A percentile compares a stretch with the other conserved stretches of the same genome.
Conservation (phyloP, 2,329 filamentous ascomycete genomes). For the Phialophora chinensis region DNA sequence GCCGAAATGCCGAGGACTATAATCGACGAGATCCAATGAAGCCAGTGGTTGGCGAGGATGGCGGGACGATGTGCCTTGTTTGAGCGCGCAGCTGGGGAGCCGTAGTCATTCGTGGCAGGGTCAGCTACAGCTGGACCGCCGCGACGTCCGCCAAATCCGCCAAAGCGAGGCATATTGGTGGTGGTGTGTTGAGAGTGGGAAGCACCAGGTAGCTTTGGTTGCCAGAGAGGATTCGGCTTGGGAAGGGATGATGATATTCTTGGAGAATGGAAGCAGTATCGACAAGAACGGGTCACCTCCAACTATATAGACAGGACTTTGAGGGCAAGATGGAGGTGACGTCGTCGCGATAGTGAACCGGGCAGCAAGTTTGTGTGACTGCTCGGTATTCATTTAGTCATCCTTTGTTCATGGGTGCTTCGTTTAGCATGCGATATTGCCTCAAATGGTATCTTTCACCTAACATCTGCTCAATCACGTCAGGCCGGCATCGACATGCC, state of each 20-base stretch:
- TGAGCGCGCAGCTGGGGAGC: background rate
- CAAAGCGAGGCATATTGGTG: background rate
- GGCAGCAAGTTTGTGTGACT: background rate
- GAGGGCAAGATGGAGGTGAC: background rate
- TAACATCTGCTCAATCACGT: background rate
- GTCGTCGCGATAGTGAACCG: background rate
- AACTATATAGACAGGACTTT: background rate
- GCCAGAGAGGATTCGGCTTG: background rate
- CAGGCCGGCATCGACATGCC: background rate
- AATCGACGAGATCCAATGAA: constrained; percentile 19
- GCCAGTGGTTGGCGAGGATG: constrained; percentile 13
- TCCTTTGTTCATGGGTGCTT: background rate
- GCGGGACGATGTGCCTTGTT: constrained; percentile 2
- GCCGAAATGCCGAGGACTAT: constrained; percentile 15
- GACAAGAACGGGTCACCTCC: background rate
- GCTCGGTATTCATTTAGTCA: background rate
- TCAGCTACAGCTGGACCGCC: background rate
- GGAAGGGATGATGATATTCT: background rate
- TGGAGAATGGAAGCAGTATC: background rate
- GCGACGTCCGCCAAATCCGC: background rate
- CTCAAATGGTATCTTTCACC: background rate
- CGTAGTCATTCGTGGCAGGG: background rate
- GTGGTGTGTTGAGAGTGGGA: background rate
- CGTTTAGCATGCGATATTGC: background rate
- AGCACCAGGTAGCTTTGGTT: background rate